Percentiles rank a stretch among this genome's conserved stretches.
Conservation (phyloP, 75 land plant species). For the Pinus taeda region DNA sequence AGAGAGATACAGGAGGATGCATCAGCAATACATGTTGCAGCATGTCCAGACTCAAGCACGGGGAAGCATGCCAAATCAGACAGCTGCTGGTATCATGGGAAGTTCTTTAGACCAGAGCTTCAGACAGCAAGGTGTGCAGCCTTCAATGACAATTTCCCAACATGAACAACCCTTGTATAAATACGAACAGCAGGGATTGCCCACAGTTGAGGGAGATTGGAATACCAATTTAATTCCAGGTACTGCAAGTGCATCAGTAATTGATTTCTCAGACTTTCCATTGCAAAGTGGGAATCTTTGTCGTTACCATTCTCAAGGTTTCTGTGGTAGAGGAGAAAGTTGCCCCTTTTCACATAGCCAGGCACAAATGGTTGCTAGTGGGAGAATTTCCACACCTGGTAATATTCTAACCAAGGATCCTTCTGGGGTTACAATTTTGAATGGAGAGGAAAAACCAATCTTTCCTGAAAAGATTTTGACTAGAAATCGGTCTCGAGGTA, state of each 20-base stretch:
- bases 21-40: constrained; percentile 13
- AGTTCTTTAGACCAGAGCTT: not conserved
- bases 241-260: not conserved
- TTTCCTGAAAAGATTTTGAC: constrained; percentile 34
- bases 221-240: too few species aligned
- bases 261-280: constrained; percentile 2
- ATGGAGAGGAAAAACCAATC: constrained; percentile 4
- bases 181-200: not conserved
- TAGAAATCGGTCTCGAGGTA: constrained; percentile 1
- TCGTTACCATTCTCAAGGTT: not conserved
- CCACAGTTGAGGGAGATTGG: not conserved
- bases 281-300: not conserved
- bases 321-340: not conserved
- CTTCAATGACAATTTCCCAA: not conserved
- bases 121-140: not conserved
- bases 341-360: constrained; percentile 23
- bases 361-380: not conserved
- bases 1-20: constrained; percentile 15
- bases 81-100: not conserved
- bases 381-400: not conserved
- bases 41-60: constrained; percentile 14
- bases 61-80: not conserved
- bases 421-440: constrained; percentile 5
- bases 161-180: not conserved
- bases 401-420: not conserved